phyloP scores from a whole-genome alignment of 2,329 filamentous ascomycete genomes.

The Colletotrichum scovillei region DNA sequence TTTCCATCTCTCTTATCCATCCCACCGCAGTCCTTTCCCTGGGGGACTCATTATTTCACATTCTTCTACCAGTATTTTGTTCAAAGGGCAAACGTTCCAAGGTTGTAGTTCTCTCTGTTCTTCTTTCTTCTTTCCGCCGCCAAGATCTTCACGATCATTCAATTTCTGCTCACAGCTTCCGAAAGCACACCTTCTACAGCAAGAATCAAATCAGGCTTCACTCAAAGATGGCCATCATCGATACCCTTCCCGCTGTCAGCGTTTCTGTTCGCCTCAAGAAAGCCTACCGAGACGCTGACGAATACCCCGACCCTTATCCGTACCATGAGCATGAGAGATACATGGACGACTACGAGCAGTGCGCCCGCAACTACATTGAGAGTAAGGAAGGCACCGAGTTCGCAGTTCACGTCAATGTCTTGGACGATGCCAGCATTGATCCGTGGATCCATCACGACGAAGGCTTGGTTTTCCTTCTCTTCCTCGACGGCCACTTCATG shows the following conservation, averaged over 20 bases:
- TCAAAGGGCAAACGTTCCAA: not conserved
- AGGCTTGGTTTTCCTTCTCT: constrained; percentile 28
- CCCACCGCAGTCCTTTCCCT: not conserved
- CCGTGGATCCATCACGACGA: constrained; percentile 41
- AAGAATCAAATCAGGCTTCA: not conserved
- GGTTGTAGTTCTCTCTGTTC: not conserved
- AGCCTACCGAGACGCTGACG: constrained; percentile 1
- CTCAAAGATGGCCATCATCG: constrained; percentile 17
- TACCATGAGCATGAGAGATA: constrained; percentile 1
- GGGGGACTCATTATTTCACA: not conserved
- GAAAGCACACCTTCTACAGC: not conserved
- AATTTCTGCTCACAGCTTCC: not conserved
- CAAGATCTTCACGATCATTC: not conserved
- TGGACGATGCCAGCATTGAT: constrained; percentile 35
- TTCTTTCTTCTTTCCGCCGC: not conserved
- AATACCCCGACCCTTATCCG: constrained; percentile 14
- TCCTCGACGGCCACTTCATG: constrained; percentile 41
- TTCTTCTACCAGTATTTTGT: not conserved
- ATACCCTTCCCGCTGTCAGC: constrained; percentile 13
- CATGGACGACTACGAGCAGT: constrained; percentile 14
- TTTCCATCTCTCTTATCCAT: not conserved
- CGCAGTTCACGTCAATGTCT: constrained; percentile 35
- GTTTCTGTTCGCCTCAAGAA: constrained; percentile 16
- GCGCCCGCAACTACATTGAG: constrained; percentile 43
- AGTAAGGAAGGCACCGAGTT: constrained; percentile 42